phyloP scores from a whole-genome alignment of 306 rosid genomes.

The Sicyos baderoa region DNA sequence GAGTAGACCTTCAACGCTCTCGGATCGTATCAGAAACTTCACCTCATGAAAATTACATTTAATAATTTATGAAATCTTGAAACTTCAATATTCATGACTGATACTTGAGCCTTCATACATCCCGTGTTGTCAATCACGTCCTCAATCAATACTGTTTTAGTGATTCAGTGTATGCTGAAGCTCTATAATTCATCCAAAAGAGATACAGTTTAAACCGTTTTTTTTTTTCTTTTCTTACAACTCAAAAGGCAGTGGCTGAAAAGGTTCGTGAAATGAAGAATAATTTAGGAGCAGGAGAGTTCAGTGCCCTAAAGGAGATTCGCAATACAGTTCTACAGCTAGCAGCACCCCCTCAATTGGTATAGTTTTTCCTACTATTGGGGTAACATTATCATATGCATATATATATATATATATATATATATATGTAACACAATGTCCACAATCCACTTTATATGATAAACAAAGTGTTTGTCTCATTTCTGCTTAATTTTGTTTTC shows the following conservation, averaged over 20 bases:
- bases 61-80: not conserved
- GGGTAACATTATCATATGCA: slow-evolving; percentile 3
- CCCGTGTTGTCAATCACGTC: not conserved
- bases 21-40: too few relatives aligned
- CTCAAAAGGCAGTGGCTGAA: slow-evolving; percentile 55
- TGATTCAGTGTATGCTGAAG: slow-evolving; percentile 2
- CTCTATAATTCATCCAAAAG: slow-evolving; percentile 8
- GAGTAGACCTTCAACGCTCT: too few relatives aligned
- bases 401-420: not conserved
- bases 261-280: slow-evolving; percentile 51
- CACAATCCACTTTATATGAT: not conserved
- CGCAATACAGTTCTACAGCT: slow-evolving; percentile 73
- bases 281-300: slow-evolving; percentile 56
- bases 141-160: not conserved
- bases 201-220: not conserved
- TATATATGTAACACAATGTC: not conserved
- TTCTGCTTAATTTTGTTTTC: not conserved
- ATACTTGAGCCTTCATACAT: not conserved
- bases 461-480: slow-evolving; percentile 5
- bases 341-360: slow-evolving; percentile 68
- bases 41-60: not conserved
- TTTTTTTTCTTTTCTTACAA: not conserved
- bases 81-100: not conserved
- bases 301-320: slow-evolving; percentile 59
- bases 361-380: slow-evolving; percentile 29